Conservation (phyloP, 805 yeast genomes). For the Ogataea zsoltii region DNA sequence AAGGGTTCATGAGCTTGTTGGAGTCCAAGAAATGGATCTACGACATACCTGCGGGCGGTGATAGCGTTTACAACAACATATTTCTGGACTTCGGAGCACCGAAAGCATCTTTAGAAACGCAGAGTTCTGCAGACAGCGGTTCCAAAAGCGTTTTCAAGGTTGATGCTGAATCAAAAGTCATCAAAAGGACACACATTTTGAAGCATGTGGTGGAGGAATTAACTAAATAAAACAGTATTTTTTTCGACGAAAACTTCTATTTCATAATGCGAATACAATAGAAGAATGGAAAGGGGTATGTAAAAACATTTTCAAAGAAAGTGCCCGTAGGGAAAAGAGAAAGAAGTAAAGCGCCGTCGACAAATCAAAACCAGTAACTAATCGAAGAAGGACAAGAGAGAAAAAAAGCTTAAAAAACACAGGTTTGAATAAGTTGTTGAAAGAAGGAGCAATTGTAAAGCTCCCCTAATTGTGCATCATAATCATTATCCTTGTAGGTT, state of each 20-base stretch:
- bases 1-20: conserved; percentile 60
- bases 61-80: conserved; percentile 33
- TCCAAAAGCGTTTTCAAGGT: conserved; percentile 8
- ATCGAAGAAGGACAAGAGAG: not conserved
- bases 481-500: not conserved
- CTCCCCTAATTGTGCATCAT: not conserved
- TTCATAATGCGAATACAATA: not conserved
- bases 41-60: conserved; percentile 49
- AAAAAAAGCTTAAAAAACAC: no score
- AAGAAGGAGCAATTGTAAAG: not conserved
- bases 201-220: conserved; percentile 22
- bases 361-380: not conserved
- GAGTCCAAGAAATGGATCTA: conserved; percentile 64
- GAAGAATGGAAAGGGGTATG: not conserved
- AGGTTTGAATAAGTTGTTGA: not conserved
- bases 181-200: conserved; percentile 19
- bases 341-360: not conserved
- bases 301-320: not conserved
- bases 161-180: conserved; percentile 14
- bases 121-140: not conserved
- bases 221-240: not conserved
- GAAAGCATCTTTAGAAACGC: not conserved
- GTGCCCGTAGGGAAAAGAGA: not conserved
- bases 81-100: conserved; percentile 14
- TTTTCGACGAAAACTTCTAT: not conserved